Base-by-base conservation (phyloP, 305 asterid species). In the Coffea humblotiana region DNA sequence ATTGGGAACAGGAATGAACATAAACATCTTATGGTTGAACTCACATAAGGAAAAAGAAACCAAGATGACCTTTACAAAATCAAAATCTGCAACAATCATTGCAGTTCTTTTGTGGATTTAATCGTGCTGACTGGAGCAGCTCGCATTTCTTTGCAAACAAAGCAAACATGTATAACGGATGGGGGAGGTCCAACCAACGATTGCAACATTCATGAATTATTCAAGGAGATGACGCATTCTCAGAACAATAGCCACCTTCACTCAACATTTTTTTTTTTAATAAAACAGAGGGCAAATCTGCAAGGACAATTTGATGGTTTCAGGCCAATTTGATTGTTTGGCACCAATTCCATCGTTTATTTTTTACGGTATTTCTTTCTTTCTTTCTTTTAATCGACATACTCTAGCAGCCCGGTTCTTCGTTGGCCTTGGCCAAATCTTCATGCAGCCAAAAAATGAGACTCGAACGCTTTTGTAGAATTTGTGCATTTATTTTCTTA, bases 71-170 rank as follows among this genome's bases (percentile, higher is more conserved):
- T 92, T 92, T 58, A 94, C 18, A 83, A 90, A 96, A 68, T 91
- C 1, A 29, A 29, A 29, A 29, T 29, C 97, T 25, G 96, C 97
- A 65, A 96, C 90, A 27, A 96, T 88, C 93, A 96, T 86, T 70
- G 97, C 98, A 67, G 99, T 94, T 89, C 99, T 87, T 86, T 94
- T 29, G 99, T 7, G 97, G 97, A 82, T 96, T 96, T 72, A 96
- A 91, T 60, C 32, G 99, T 96, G 90, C 92, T 96, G 72, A 96
- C 85, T 2, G 98, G 99, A 88, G 97, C 89, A 80, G 98, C 98
- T 76, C 89, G 89, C 98, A 94, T 96, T 90, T 96, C 97, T 90
- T 96, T 97, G 70, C 77, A 71, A 70, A 96, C 99, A 69, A 97
- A 81, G 82, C 89, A 92, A 76, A 96, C 79, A 75, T 96, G 99